Conservation (phyloP, 345 rosid species). For the Citrus trifoliata region DNA sequence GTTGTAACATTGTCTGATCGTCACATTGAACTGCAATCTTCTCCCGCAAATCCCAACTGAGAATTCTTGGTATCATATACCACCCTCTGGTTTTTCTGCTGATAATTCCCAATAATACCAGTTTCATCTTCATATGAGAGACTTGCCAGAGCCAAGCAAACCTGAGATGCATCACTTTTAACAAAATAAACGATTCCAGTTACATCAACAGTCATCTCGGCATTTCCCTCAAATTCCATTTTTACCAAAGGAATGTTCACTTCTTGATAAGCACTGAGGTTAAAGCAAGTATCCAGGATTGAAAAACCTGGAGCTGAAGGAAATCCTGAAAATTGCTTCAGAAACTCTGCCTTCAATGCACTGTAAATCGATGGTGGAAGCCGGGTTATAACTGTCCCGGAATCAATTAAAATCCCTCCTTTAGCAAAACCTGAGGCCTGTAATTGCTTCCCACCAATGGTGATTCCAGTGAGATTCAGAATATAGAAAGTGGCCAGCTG, state of each 20-base stretch:
- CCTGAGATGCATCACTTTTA: constrained; percentile 68
- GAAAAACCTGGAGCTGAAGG: constrained; percentile 71
- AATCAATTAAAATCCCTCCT: constrained; percentile 59
- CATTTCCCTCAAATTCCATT: constrained; percentile 55
- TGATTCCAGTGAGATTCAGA: constrained; percentile 68
- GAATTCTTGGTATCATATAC: constrained; percentile 68
- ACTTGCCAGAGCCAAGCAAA: constrained; percentile 86
- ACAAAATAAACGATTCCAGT: constrained; percentile 73
- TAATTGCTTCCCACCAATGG: constrained; percentile 54
- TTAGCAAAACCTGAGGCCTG: constrained; percentile 40
- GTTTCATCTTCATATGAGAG: constrained; percentile 60
- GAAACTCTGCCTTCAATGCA: constrained; percentile 62
- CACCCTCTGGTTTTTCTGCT: constrained; percentile 86
- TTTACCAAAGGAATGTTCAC: constrained; percentile 62
- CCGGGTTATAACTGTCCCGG: constrained; percentile 84
- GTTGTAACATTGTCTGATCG: neutral
- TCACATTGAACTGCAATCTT: constrained; percentile 64
- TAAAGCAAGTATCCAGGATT: constrained; percentile 81
- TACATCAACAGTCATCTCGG: constrained; percentile 58
- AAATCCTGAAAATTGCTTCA: constrained; percentile 58
- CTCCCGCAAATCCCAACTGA: constrained; percentile 67
- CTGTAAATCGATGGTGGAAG: constrained; percentile 76
- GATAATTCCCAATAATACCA: constrained; percentile 76
- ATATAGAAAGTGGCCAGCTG: constrained; percentile 68
- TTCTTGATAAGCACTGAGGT: constrained; percentile 67